Base-by-base conservation (phyloP, 495 filamentous ascomycete genomes). In the Penicillium odoratum region DNA sequence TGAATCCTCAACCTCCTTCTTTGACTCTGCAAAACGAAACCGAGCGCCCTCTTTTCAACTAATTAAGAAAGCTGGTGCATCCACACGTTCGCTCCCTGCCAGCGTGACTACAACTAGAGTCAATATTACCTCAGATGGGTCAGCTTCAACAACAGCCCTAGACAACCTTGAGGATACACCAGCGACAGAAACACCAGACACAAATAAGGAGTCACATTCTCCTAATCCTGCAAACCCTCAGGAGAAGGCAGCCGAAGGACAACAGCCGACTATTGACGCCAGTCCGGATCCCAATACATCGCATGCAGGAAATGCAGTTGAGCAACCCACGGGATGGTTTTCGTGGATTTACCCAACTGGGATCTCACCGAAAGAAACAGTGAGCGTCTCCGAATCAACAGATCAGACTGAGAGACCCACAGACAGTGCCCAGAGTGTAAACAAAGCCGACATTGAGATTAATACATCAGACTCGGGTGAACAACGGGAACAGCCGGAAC, bases 241-340 rank as follows among this genome's bases (percentile, higher is more conserved):
- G 54, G 64, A 68, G 4, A 65, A 70, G 45, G 15, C 62, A 25
- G 7, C 51, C 15, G 57, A 65, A 56, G 56, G 63, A 33, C 65
- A 68, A 46, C 18, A 56, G 30, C 21, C 34, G 11, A 33, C 53
- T 30, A 28, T 60, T 59, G 50, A 55, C 45, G 26, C 56, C 54
- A 52, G 51, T 45, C 5, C 42, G n/a, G 57, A 59, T 11, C 13
- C 59, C 7, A 52, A 47, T 40, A 51, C 53, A 8, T 46, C 21
- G n/a, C 59, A 54, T 31, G 25, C 51, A 38, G 59, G 18, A 48
- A 15, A 59, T 51, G 47, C 57, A 11, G 51, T 66, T 46, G 72
- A 61, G 34, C 78, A 81, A 30, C 57, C 78, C 13, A 74, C 72
- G 9, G 77, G 81, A 28, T 88, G 85, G 85, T 62, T 86, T 31